Evolutionary conservation across 495 filamentous ascomycete genomes (phyloP), one percentile per base, ranked within the genome.

Genomic region (Glonium stellatum): DNA sequence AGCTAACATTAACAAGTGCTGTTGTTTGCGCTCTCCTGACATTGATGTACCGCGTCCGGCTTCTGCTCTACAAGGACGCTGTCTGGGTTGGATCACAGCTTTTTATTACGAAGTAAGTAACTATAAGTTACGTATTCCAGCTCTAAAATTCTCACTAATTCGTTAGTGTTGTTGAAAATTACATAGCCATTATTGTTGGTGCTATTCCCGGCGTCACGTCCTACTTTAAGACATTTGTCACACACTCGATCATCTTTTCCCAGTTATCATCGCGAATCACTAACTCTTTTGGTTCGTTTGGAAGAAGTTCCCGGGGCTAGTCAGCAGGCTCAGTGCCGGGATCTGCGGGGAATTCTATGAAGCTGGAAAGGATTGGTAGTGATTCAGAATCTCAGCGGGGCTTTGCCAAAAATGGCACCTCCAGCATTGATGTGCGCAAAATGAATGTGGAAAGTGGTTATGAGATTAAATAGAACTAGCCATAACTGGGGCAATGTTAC

Each of bases 61-160:
- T 53, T 18, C 57, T 52, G 1, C 4, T 51, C 23, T 52, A 44
- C 18, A 34, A 15, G 8, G 57, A 59, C 25, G 25, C 31, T 10
- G 36, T 52, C 23, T n/a, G n/a, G n/a, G n/a, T n/a, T n/a, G 46
- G 57, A 31, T 36, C 57, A 15, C 57, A 59, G 47, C 48, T 59
- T 23, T 59, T 59, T 46, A 59, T 59, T 19, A 52, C 25, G 46
- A 59, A 59, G 57, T 59, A 34, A 53, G 44, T 59, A 52, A 36
- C 12, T 53, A 0, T 21, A 46, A 5, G 35, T 18, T 11, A 23
- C 35, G 18, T 15, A 22, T 53, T 53, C 1, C 41, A 51, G 18
- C 23, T 13, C 13, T 23, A 13, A 19, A 23, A 41, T 31, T 0
- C 48, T 59, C 35, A 51, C 13, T 13, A 19, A n/a, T 4, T 52